Evolutionary conservation across 306 rosid genomes (phyloP), one percentile per base, ranked within the genome.

Genomic region (Begonia fuchsioides): DNA sequence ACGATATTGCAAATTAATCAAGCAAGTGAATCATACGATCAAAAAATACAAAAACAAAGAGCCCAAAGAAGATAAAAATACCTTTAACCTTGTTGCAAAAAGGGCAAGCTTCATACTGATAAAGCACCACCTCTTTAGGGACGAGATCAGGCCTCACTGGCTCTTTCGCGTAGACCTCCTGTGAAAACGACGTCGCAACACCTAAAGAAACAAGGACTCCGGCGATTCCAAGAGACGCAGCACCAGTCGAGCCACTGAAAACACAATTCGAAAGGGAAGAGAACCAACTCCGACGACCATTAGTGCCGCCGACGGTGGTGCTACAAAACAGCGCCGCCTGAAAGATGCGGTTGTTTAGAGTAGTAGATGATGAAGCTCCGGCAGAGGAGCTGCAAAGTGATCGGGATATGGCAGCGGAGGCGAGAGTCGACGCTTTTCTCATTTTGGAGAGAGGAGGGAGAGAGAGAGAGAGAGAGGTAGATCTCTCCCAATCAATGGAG

Each of bases 81-180:
- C 96, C 94, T n/a, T n/a, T n/a, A n/a, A n/a, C n/a, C n/a, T n/a
- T n/a, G n/a, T n/a, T n/a, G n/a, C 96, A 87, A 72, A 87, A 87
- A 51, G 96, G 96, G 67, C 96, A 87, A 38, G 93, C 94, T 73
- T 87, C 94, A 46, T 77, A 87, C 70, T 82, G 96, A 62, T 87
- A 87, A 41, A 87, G 96, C 54, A 87, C 80, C 3, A 82, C 94
- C 3, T 82, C 92, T 54, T 64, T 70, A 0, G 94, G 94, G 11
- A 87, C 56, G 54, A 68, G 58, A 39, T 75, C 78, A 1, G 69
- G 54, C 59, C 77, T 82, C 41, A 61, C 81, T 2, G 72, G 80
- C 63, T 87, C 96, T 71, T 87, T 82, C 12, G 96, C 96, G 48
- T 77, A 58, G 44, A 64, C 92, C 66, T 80, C 92, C 63, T 60